A percentile compares a stretch with the other conserved stretches of the same genome.
These are phyloP conservation scores for Teunomyces kruisii DNA, from an alignment of 805 yeast genomes.

Conservation along the genomic window DNA sequence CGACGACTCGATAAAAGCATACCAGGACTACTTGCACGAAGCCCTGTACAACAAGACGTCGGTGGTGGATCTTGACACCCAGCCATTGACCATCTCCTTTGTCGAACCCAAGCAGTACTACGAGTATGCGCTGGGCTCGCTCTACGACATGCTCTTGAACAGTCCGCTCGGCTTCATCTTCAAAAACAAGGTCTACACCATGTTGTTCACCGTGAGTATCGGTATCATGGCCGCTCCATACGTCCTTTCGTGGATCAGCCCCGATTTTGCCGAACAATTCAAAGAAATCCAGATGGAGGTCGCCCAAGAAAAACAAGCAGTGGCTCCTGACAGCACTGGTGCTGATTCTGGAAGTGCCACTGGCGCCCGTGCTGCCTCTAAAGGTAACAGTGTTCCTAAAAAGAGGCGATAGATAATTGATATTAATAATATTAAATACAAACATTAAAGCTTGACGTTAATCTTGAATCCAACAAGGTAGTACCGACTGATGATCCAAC, in stretches of 20 bases:
- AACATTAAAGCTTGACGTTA: slow-evolving; percentile 10
- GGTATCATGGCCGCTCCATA: slow-evolving; percentile 34
- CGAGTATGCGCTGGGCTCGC: slow-evolving; percentile 28
- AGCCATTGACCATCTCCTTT: slow-evolving; percentile 23
- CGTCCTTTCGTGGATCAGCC: slow-evolving; percentile 27
- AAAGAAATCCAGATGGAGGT: slow-evolving; percentile 19
- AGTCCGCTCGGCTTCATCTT: slow-evolving; percentile 45
- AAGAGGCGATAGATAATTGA: slow-evolving; percentile 5
- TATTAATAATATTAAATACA: not conserved
- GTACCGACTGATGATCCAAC: slow-evolving; percentile 33
- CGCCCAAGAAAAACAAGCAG: not conserved
- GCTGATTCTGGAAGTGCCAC: not conserved
- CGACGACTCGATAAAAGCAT: slow-evolving; percentile 18
- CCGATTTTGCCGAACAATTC: slow-evolving; percentile 37
- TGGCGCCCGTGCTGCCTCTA: not conserved
- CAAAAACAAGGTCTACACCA: slow-evolving; percentile 33
- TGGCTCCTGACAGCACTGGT: not conserved
- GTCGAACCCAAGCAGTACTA: slow-evolving; percentile 31
- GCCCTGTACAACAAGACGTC: slow-evolving; percentile 19
- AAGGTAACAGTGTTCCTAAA: not conserved
- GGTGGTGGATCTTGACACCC: slow-evolving; percentile 10
- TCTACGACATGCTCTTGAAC: slow-evolving; percentile 32
- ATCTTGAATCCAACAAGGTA: slow-evolving; percentile 27
- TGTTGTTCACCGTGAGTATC: slow-evolving; percentile 27
- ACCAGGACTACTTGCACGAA: slow-evolving; percentile 18